These are phyloP conservation scores for Leptographium radiaticola DNA, from an alignment of 2,329 filamentous ascomycete species.

Conservation along the genomic window DNA sequence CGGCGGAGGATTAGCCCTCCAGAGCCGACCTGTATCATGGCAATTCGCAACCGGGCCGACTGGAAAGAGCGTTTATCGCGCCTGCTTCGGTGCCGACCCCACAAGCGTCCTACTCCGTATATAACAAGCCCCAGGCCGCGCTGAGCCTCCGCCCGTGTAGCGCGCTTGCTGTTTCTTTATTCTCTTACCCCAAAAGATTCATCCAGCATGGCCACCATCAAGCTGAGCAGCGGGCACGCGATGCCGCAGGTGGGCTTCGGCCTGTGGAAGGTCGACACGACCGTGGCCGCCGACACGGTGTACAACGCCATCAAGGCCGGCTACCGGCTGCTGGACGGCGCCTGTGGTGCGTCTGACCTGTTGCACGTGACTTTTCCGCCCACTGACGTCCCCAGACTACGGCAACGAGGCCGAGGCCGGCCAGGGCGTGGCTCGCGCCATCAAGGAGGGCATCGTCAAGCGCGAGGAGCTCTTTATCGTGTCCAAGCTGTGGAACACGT, in stretches of 20 bases:
- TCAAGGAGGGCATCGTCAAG: slow-evolving; percentile 69
- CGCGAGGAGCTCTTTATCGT: slow-evolving; percentile 84
- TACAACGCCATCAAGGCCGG: slow-evolving; percentile 60
- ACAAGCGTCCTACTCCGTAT: no score
- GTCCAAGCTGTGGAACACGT: slow-evolving; percentile 87
- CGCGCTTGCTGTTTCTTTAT: no score
- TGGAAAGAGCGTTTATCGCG: no score
- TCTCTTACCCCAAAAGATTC: neutral
- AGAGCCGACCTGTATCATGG: no score
- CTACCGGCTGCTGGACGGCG: slow-evolving; percentile 48
- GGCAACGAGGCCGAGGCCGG: slow-evolving; percentile 71
- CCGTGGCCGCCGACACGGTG: slow-evolving; percentile 59
- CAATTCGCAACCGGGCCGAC: no score
- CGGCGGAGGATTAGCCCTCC: no score
- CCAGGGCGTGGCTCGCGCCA: slow-evolving; percentile 63
- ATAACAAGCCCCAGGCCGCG: no score
- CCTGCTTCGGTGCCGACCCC: no score
- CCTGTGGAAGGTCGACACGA: slow-evolving; percentile 73
- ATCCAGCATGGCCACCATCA: slow-evolving; percentile 32
- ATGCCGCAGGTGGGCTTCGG: slow-evolving; percentile 70
- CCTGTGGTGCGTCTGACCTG: slow-evolving; percentile 34
- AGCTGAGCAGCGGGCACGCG: slow-evolving; percentile 51
- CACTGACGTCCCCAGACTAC: slow-evolving; percentile 44
- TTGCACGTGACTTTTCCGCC: neutral
- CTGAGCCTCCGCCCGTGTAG: no score